Conservation (phyloP, 2,329 filamentous ascomycete genomes). For the Penicillium sp. region DNA sequence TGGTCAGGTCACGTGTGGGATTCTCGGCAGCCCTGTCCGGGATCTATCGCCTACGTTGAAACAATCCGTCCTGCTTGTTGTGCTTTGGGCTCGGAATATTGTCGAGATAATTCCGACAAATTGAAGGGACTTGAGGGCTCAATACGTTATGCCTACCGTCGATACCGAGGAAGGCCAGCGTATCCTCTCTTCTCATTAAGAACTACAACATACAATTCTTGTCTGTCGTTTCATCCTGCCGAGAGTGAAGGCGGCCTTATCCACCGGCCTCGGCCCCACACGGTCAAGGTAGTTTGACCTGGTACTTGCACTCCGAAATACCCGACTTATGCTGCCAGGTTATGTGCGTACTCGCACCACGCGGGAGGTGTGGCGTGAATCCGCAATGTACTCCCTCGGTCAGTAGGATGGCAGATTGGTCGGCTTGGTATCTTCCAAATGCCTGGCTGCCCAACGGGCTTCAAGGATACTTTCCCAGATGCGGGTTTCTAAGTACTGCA, state of each 20-base stretch:
- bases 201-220: background rate
- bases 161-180: background rate
- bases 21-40: conserved; percentile 24
- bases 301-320: conserved; percentile 15
- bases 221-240: conserved; percentile 2
- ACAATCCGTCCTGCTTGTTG: too few species aligned
- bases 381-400: background rate
- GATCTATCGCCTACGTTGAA: conserved; percentile 11
- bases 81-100: too few species aligned
- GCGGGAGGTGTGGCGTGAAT: background rate
- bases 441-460: background rate
- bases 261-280: background rate
- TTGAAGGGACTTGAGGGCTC: too few species aligned
- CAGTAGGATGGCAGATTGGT: background rate
- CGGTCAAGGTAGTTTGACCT: conserved; percentile 15
- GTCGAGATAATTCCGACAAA: too few species aligned
- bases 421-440: background rate
- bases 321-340: conserved; percentile 11
- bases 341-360: background rate
- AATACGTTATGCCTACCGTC: background rate
- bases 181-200: background rate
- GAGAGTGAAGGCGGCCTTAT: conserved; percentile 1
- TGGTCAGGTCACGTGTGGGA: conserved; percentile 25
- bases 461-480: too few species aligned
- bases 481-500: too few species aligned